Conservation (phyloP, 2,329 filamentous ascomycete species). For the Ramularia endophylla region DNA sequence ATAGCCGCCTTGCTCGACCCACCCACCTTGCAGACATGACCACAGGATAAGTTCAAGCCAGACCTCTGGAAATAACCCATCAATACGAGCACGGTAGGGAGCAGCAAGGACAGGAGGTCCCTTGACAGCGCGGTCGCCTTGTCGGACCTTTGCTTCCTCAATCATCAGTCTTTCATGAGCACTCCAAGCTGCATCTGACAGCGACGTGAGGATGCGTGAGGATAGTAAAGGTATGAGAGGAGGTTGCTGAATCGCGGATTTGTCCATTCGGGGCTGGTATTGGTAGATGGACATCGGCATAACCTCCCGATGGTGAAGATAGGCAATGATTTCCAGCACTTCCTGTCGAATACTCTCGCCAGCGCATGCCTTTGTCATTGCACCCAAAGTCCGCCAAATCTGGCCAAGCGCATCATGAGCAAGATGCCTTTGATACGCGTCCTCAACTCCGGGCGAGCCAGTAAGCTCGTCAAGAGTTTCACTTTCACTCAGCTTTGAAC, state of each 20-base stretch:
- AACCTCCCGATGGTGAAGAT: conserved; percentile 42
- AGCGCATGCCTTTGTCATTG: conserved; percentile 37
- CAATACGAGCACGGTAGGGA: conserved; percentile 34
- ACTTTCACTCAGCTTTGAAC: not conserved
- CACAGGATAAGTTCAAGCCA: conserved; percentile 50
- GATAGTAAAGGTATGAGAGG: conserved; percentile 44
- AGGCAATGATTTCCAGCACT: conserved; percentile 44
- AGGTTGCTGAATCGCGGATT: conserved; percentile 39
- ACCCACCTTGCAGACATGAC: conserved; percentile 46
- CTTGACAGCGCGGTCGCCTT: conserved; percentile 34
- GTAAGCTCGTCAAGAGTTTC: conserved; percentile 20
- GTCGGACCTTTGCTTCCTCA: conserved; percentile 26
- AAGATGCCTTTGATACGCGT: conserved; percentile 16
- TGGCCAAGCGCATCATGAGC: conserved; percentile 37
- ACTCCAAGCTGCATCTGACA: conserved; percentile 47
- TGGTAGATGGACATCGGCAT: conserved; percentile 43
- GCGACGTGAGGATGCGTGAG: conserved; percentile 42
- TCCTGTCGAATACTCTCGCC: conserved; percentile 34
- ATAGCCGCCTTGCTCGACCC: conserved; percentile 38
- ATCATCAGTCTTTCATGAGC: conserved; percentile 36
- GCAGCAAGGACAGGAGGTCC: conserved; percentile 41
- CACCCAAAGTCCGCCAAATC: conserved; percentile 42
- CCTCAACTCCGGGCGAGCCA: conserved; percentile 5
- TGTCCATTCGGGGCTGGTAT: conserved; percentile 31
- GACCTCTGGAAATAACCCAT: conserved; percentile 39